These are phyloP conservation scores for Antarctomyces pellizariae DNA, from an alignment of 495 filamentous ascomycete species.

Conservation along the genomic window DNA sequence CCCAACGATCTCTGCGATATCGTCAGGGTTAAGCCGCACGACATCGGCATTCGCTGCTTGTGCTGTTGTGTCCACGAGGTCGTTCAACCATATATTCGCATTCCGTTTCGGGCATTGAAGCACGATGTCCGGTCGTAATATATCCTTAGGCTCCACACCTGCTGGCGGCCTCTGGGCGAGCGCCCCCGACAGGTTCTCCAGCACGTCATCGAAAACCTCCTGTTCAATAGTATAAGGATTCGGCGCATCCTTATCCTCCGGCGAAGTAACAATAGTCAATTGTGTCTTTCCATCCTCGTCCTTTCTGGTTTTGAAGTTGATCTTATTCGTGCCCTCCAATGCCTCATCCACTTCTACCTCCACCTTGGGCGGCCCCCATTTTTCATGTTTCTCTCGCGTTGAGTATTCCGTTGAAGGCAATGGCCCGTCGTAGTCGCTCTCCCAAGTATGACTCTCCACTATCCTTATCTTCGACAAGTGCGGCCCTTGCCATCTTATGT, in stretches of 20 bases:
- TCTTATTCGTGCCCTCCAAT: background rate
- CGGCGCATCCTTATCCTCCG: constrained; percentile 3
- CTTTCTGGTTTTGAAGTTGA: background rate
- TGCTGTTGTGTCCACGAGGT: constrained; percentile 34
- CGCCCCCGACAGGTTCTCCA: constrained; percentile 5
- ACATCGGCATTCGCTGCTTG: constrained; percentile 43
- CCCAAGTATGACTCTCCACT: background rate
- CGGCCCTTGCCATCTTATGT: constrained; percentile 13
- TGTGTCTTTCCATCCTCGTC: constrained; percentile 1
- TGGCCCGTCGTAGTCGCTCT: background rate
- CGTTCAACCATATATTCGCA: constrained; percentile 30
- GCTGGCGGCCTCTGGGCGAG: constrained; percentile 8
- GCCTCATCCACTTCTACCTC: background rate
- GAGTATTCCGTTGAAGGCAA: background rate
- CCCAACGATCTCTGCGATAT: constrained; percentile 56
- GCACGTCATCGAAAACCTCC: constrained; percentile 9
- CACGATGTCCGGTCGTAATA: constrained; percentile 12
- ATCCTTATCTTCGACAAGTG: constrained; percentile 2
- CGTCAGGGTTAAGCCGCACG: constrained; percentile 51
- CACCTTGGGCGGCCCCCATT: constrained; percentile 1
- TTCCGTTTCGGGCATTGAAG: constrained; percentile 41
- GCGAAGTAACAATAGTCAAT: constrained; percentile 1
- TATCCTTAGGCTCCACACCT: constrained; percentile 1
- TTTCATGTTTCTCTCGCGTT: background rate
- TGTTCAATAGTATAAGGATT: constrained; percentile 10